Base-by-base conservation (phyloP, 1,139 yeast genomes). In the Hemisphaericaspora subhashii region DNA sequence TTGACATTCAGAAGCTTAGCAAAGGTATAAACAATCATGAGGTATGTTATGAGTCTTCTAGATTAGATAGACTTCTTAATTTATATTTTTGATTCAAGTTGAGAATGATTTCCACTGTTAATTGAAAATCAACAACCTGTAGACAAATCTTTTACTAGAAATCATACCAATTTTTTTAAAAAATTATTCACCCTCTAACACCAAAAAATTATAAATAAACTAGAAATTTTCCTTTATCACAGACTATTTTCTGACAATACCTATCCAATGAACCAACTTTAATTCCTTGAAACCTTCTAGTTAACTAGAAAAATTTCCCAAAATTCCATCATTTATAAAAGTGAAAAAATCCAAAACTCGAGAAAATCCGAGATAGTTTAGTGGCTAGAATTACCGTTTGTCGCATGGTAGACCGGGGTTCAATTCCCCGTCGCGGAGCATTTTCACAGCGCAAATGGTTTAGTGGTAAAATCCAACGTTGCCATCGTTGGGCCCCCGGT, bases 391-490 rank as follows among this genome's bases (percentile, higher is more conserved):
- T 43, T 43, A 43, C 46, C 46, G 46, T 36, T 43, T 43, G 46
- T 43, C 46, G 41, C 40, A 32, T 40, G 43, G 40, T 70, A 69
- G 80, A 74, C 79, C 81, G 79, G 80, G 80, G 80, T 74, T 75
- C 80, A 71, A 75, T 75, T 75, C 80, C 79, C 80, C 79, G 80
- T 74, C 78, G 74, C 78, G 79, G 79, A 75, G 80, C 50, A 35
- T 18, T 28, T 37, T n/a, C 20, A 10, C 22, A 25, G 47, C 47
- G 46, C 42, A 38, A 42, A 42, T 46, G 50, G 50, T 46, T 46
- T 46, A 46, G 50, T 46, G 50, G 50, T 46, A 46, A 46, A 46
- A 46, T 46, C 50, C 50, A 46, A 45, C 50, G 50, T 46, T 46
- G 50, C 50, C 50, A 46, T 46, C 50, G 50, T 44, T 45, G 50